Conservation (phyloP, 257 asterid species). For the Knoxia roxburghii region DNA sequence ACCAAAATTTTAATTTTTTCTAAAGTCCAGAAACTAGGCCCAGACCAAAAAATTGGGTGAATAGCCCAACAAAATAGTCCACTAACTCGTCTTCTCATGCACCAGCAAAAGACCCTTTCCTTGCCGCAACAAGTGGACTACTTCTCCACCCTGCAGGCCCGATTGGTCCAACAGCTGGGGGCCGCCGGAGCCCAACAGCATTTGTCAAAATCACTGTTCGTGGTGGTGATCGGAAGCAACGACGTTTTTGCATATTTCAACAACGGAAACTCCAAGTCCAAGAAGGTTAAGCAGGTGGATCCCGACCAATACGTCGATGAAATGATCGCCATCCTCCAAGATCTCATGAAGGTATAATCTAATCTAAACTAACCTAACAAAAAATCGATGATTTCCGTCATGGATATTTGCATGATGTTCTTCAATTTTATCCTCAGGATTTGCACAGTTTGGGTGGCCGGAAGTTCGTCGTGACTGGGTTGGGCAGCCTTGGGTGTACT, state of each 20-base stretch:
- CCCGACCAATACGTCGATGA: slow-evolving; percentile 52
- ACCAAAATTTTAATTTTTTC: too few species aligned
- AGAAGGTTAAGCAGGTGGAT: slow-evolving; percentile 11
- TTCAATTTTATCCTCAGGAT: too few species aligned
- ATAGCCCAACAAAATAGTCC: too few species aligned
- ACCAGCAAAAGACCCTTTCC: slow-evolving; percentile 33
- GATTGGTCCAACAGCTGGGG: slow-evolving; percentile 38
- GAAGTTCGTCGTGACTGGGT: slow-evolving; percentile 40
- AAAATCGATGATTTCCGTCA: too few species aligned
- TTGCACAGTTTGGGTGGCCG: slow-evolving; percentile 58
- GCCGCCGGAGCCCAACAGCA: slow-evolving; percentile 32
- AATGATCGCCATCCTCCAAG: slow-evolving; percentile 57
- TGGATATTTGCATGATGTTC: too few species aligned
- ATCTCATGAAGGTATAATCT: slow-evolving; percentile 41
- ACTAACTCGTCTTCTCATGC: too few species aligned
- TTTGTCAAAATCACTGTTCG: slow-evolving; percentile 51
- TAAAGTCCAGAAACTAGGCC: too few species aligned
- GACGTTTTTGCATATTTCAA: slow-evolving; percentile 52
- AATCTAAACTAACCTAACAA: not conserved
- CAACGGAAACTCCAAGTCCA: slow-evolving; percentile 8
- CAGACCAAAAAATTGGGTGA: too few species aligned
- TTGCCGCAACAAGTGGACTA: slow-evolving; percentile 41
- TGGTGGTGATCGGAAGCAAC: slow-evolving; percentile 71
- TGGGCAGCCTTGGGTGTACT: slow-evolving; percentile 57
- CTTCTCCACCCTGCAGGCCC: slow-evolving; percentile 37